These are phyloP conservation scores for Xanthoparmelia taractica DNA, from an alignment of 495 filamentous ascomycete species.

Conservation along the genomic window DNA sequence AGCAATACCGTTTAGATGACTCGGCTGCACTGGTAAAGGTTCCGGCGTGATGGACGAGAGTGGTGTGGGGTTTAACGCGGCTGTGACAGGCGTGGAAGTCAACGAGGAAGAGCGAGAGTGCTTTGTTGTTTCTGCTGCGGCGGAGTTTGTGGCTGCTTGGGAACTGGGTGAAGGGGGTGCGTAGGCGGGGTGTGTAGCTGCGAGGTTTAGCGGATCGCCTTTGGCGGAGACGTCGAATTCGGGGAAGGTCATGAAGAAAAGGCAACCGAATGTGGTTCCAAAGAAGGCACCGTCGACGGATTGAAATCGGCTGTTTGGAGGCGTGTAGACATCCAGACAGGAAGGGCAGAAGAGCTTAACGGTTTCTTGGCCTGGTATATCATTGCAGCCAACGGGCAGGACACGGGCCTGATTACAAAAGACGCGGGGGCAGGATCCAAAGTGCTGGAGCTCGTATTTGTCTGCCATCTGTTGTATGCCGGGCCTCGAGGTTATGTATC, in stretches of 20 bases:
- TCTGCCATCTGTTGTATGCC: conserved; percentile 99
- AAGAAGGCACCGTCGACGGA: conserved; percentile 98
- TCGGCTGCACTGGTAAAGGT: conserved; percentile 41
- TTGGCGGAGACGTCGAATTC: conserved; percentile 67
- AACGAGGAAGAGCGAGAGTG: conserved; percentile 34
- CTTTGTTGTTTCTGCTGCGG: conserved; percentile 30
- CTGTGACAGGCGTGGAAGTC: conserved; percentile 27
- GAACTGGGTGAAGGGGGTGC: conserved; percentile 23
- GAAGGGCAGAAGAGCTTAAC: conserved; percentile 97
- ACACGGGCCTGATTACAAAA: conserved; percentile 81
- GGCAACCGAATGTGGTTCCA: conserved; percentile 85
- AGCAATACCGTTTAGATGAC: conserved; percentile 73
- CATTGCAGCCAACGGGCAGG: conserved; percentile 83
- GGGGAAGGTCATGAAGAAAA: conserved; percentile 98
- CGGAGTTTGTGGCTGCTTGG: conserved; percentile 34
- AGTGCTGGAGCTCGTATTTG: conserved; percentile 94
- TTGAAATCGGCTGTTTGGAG: conserved; percentile 94
- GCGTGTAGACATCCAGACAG: conserved; percentile 94
- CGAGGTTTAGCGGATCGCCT: conserved; percentile 26
- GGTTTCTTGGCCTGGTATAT: conserved; percentile 92
- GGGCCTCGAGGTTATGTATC: conserved; percentile 94
- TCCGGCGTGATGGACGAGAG: conserved; percentile 17
- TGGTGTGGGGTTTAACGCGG: conserved; percentile 4
- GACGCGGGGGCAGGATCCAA: conserved; percentile 85
- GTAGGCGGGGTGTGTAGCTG: conserved; percentile 26